These are phyloP conservation scores for Fusarium beomiforme DNA, from an alignment of 2,329 filamentous ascomycete genomes.

Conservation along the genomic window DNA sequence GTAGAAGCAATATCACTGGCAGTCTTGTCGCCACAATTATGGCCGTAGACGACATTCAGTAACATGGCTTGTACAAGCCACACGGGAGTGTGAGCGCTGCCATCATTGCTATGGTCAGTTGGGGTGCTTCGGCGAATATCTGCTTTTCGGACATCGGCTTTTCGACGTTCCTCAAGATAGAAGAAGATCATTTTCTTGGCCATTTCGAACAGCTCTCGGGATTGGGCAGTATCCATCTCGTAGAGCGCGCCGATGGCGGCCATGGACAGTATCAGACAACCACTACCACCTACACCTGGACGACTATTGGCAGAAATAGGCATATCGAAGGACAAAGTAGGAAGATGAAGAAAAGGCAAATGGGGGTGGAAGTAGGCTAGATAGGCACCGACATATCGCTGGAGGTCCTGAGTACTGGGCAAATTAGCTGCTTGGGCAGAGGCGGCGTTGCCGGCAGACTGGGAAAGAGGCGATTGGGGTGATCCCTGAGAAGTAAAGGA, in stretches of 20 bases:
- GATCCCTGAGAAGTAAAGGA: slow-evolving; percentile 66
- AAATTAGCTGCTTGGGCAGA: slow-evolving; percentile 66
- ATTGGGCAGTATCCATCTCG: slow-evolving; percentile 82
- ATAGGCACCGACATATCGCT: slow-evolving; percentile 90
- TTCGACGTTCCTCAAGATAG: slow-evolving; percentile 90
- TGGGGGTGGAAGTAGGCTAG: slow-evolving; percentile 94
- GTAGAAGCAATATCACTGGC: slow-evolving; percentile 92
- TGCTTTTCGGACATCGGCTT: slow-evolving; percentile 78
- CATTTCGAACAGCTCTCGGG: slow-evolving; percentile 88
- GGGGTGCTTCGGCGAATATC: slow-evolving; percentile 65
- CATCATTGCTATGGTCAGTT: slow-evolving; percentile 63
- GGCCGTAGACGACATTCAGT: slow-evolving; percentile 93
- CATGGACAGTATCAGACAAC: slow-evolving; percentile 86
- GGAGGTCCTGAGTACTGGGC: slow-evolving; percentile 85
- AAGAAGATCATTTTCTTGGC: slow-evolving; percentile 95
- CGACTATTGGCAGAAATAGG: slow-evolving; percentile 73
- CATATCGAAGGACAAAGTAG: slow-evolving; percentile 90
- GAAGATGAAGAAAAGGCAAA: slow-evolving; percentile 91
- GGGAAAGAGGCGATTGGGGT: slow-evolving; percentile 63
- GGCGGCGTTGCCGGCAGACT: slow-evolving; percentile 59
- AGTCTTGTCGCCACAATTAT: slow-evolving; percentile 92
- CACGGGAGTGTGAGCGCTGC: slow-evolving; percentile 79
- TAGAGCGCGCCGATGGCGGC: slow-evolving; percentile 85
- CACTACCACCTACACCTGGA: slow-evolving; percentile 76
- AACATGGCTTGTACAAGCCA: slow-evolving; percentile 99